These are phyloP conservation scores for Suillus decipiens DNA, from an alignment of 768 basidiomycete genomes.

Conservation along the genomic window DNA sequence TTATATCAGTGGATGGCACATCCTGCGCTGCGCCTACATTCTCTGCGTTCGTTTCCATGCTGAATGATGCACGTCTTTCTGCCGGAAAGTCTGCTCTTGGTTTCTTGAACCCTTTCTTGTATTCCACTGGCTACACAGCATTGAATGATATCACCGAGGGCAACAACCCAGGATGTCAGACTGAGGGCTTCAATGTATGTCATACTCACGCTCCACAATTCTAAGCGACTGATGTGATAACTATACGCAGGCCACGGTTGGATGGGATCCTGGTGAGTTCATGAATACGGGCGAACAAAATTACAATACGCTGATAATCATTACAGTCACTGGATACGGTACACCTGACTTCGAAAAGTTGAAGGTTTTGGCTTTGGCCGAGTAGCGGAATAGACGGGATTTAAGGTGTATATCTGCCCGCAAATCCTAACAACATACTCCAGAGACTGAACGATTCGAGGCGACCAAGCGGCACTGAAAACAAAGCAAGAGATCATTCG, in stretches of 20 bases:
- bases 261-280: slow-evolving; percentile 61
- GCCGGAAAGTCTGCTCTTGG: slow-evolving; percentile 50
- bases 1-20: slow-evolving; percentile 55
- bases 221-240: background rate
- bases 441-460: background rate
- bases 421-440: too few relatives aligned
- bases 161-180: slow-evolving; percentile 61
- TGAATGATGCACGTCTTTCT: slow-evolving; percentile 62
- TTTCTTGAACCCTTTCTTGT: slow-evolving; percentile 67
- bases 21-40: slow-evolving; percentile 68
- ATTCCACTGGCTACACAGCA: slow-evolving; percentile 34
- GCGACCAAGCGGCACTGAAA: background rate
- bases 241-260: slow-evolving; percentile 42
- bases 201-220: background rate
- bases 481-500: slow-evolving; percentile 5
- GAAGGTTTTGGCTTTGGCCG: slow-evolving; percentile 36
- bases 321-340: slow-evolving; percentile 54
- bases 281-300: slow-evolving; percentile 12
- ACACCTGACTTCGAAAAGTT: slow-evolving; percentile 54
- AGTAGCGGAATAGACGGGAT: slow-evolving; percentile 1
- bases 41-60: slow-evolving; percentile 59
- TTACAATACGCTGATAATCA: slow-evolving; percentile 11
- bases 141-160: slow-evolving; percentile 65
- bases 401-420: background rate
- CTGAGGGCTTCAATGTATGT: slow-evolving; percentile 64